Base-by-base conservation (phyloP, 768 basidiomycete genomes). In the Suillus clintonianus region DNA sequence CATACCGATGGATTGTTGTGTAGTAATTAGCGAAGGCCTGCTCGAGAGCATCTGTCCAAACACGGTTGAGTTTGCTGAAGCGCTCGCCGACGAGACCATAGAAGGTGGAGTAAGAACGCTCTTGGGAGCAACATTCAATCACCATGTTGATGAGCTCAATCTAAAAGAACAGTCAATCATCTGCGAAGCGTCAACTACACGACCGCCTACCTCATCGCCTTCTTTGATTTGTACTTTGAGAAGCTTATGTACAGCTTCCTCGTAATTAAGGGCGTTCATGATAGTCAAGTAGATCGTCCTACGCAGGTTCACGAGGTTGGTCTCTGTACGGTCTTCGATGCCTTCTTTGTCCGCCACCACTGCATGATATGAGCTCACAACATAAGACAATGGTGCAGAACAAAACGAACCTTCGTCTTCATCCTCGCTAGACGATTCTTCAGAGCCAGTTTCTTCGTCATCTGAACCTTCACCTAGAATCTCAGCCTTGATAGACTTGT, bases 91-190 rank as follows among this genome's bases (percentile, higher is more conserved):
- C 84, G 24, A 99, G 87, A 14, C 97, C 97, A 71, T 96, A 99
- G 82, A 97, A 99, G n/a, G 85, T 92, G 2, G 93, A 94, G 76
- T 98, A 99, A 1, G 97, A 95, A 15, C 97, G 91, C 76, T 99
- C 97, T 81, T 99, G 97, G 2, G 97, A 99, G 76, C 97, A 99
- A 91, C 97, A 99, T 72, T 99, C 97, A 76, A 99, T 92, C 66
- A 99, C 86, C 97, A 99, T 99, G 83, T 99, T 98, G 75, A 93
- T 87, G 63, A 99, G 78, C 75, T 98, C 97, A 69, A 94, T 91
- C 94, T 97, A 71, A n/a, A 45, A 62, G 37, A 10, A 22, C 22
- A 60, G 50, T 60, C 22, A 58, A 34, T 1, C 32, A 37, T 37
- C 30, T 14, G 36, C 47, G n/a, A n/a, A 59, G 22, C 22, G 24